These are phyloP conservation scores for Exsudoporus floridanus DNA, from an alignment of 1,284 basidiomycete genomes.

Conservation along the genomic window DNA sequence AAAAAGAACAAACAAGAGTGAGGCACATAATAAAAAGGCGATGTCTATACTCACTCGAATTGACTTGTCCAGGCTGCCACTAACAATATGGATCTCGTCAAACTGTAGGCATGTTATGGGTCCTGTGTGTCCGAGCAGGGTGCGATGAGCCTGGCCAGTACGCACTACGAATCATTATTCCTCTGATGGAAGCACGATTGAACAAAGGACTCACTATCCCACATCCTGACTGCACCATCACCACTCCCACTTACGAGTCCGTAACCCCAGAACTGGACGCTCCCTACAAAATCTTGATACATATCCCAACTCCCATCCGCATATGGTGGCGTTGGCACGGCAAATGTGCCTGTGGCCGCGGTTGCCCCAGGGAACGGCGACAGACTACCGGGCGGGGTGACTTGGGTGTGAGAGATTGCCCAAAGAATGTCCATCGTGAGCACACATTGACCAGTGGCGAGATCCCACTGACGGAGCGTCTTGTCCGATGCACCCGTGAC, in stretches of 20 bases:
- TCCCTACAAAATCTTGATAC: slow-evolving; percentile 97
- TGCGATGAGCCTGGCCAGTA: slow-evolving; percentile 95
- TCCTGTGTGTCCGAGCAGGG: slow-evolving; percentile 89
- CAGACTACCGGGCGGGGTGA: slow-evolving; percentile 43
- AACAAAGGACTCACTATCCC: slow-evolving; percentile 81
- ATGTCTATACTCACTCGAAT: slow-evolving; percentile 61
- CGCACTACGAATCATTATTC: slow-evolving; percentile 64
- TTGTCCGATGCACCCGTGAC: slow-evolving; percentile 98
- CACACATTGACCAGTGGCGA: slow-evolving; percentile 95
- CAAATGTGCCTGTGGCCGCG: slow-evolving; percentile 66
- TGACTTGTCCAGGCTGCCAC: slow-evolving; percentile 93
- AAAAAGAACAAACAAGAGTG: slow-evolving; percentile 1
- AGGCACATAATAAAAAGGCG: not conserved
- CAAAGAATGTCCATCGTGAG: slow-evolving; percentile 99
- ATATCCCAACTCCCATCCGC: slow-evolving; percentile 92
- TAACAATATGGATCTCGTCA: slow-evolving; percentile 92
- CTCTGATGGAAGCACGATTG: slow-evolving; percentile 1
- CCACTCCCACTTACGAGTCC: slow-evolving; percentile 95
- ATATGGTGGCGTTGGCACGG: slow-evolving; percentile 82
- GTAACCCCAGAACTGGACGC: slow-evolving; percentile 98
- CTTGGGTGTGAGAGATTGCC: slow-evolving; percentile 92
- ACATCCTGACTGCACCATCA: slow-evolving; percentile 97
- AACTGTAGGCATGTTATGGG: slow-evolving; percentile 97
- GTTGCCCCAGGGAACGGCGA: slow-evolving; percentile 54
- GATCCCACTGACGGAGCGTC: slow-evolving; percentile 97